A percentile compares a stretch with the other conserved stretches of the same genome.
Conservation (phyloP, 768 basidiomycete species). For the Mycena olivaceomarginata region DNA sequence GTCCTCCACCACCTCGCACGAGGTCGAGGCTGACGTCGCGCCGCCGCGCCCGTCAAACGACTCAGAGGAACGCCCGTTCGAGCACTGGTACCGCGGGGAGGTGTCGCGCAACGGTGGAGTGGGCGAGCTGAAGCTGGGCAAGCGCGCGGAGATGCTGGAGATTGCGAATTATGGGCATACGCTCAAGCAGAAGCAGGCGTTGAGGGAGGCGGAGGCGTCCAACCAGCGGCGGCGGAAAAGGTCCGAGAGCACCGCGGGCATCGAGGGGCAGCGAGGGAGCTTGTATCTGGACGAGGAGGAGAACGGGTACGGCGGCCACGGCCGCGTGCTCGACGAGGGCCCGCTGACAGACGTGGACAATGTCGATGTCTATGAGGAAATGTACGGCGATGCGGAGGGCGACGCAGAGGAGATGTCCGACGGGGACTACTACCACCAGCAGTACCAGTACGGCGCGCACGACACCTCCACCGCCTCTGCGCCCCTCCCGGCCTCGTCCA, state of each 20-base stretch:
- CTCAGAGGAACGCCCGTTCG: constrained; percentile 89
- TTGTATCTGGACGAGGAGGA: constrained; percentile 69
- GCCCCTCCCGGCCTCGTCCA: constrained; percentile 41
- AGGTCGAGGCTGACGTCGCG: constrained; percentile 52
- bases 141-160: constrained; percentile 89
- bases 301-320: constrained; percentile 57
- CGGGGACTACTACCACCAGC: constrained; percentile 55
- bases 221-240: constrained; percentile 67
- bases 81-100: constrained; percentile 95
- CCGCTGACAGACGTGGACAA: constrained; percentile 79
- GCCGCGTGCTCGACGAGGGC: constrained; percentile 82
- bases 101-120: constrained; percentile 93
- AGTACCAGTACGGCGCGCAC: constrained; percentile 46
- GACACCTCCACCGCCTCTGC: constrained; percentile 19
- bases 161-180: constrained; percentile 90
- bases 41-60: constrained; percentile 79
- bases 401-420: constrained; percentile 78
- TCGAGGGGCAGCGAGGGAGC: constrained; percentile 71
- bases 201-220: constrained; percentile 48
- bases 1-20: constrained; percentile 63
- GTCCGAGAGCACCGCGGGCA: constrained; percentile 79
- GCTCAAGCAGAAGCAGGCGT: constrained; percentile 57
- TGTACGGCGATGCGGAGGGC: too few relatives aligned
- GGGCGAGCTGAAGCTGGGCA: constrained; percentile 85
- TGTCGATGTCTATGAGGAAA: too few relatives aligned